Percentiles rank a stretch among this genome's conserved stretches.
Evolutionary conservation across 2,329 filamentous ascomycete species (phyloP).

Genomic region (Trichophyton benhamiae): DNA sequence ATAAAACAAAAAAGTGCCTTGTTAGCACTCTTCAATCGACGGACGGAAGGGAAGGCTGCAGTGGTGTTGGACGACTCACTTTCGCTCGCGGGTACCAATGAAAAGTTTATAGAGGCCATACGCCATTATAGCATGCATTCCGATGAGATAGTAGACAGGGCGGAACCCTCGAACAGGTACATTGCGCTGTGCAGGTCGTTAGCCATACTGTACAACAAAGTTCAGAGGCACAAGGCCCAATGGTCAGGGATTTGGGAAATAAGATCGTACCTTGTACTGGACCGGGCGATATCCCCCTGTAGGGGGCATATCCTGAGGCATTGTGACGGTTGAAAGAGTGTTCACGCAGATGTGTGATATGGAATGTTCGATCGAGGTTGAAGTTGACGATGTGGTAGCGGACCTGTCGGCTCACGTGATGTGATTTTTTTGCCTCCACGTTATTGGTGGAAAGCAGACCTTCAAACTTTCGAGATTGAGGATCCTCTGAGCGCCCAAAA

Average conservation of each 20-base stretch:
- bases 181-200: slow-evolving; percentile 54
- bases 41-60: neutral
- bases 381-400: slow-evolving; percentile 14
- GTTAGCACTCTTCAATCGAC: neutral
- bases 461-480: neutral
- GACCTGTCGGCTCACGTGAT: slow-evolving; percentile 6
- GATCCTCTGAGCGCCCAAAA: no score
- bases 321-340: slow-evolving; percentile 36
- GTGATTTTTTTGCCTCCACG: neutral
- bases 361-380: slow-evolving; percentile 21
- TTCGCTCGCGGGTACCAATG: slow-evolving; percentile 74
- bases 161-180: slow-evolving; percentile 83
- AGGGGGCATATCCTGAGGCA: slow-evolving; percentile 98
- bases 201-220: neutral
- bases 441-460: neutral
- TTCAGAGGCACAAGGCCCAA: neutral
- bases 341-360: slow-evolving; percentile 6
- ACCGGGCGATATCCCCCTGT: slow-evolving; percentile 87
- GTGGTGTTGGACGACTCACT: slow-evolving; percentile 46
- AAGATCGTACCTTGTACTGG: slow-evolving; percentile 76
- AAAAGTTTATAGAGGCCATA: slow-evolving; percentile 85
- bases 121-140: slow-evolving; percentile 64
- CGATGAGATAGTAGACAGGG: slow-evolving; percentile 64
- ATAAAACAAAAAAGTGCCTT: neutral
- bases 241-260: slow-evolving; percentile 4